Evolutionary conservation across 1,139 yeast species (phyloP), one percentile per base, ranked within the genome.

Genomic region (Geotrichum histeridarum): DNA sequence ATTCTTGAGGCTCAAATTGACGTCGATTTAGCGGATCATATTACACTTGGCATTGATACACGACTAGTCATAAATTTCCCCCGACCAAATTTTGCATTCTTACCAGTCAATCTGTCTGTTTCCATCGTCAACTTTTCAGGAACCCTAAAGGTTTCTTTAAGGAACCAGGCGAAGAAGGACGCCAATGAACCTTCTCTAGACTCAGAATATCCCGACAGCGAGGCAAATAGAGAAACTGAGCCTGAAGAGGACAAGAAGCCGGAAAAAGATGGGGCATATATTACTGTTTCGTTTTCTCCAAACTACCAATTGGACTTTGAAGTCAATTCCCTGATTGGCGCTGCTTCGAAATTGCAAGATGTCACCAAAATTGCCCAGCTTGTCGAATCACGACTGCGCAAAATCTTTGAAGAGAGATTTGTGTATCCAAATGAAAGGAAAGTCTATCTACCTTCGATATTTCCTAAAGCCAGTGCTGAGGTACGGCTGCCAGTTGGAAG

Each of bases 111-210:
- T 57, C 71, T 93, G 33, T 80, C 90, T 3, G 96, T 93, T 1
- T 87, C 97, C 0, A 82, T 94, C 45, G 95, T 91, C 1, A 76
- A 96, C 60, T 93, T 94, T 66, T 86, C 95, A n/a, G 98, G 97
- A 0, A 86, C 96, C 61, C 74, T 93, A 41, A 84, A 95, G 0
- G 88, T 91, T 0, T 86, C 96, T 0, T 71, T 90, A 8, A 31
- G 50, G 38, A 36, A 37, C 5, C 39, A 42, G 9, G 9, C 31
- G 4, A 47, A 75, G 51, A 78, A 77, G 50, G 73, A 70, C n/a
- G 56, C 61, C 18, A 43, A 56, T 14, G 66, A 54, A 31, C 30
- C 27, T 14, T 33, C 47, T 12, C 9, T 18, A 12, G n/a, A 33
- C 36, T 39, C 45, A 31, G 51, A 42, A 2, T 32, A 31, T 12